Percentiles rank a stretch among this genome's conserved stretches.
Conservation (phyloP, 75 land plant genomes). For the Selaginella moellendorffii region DNA sequence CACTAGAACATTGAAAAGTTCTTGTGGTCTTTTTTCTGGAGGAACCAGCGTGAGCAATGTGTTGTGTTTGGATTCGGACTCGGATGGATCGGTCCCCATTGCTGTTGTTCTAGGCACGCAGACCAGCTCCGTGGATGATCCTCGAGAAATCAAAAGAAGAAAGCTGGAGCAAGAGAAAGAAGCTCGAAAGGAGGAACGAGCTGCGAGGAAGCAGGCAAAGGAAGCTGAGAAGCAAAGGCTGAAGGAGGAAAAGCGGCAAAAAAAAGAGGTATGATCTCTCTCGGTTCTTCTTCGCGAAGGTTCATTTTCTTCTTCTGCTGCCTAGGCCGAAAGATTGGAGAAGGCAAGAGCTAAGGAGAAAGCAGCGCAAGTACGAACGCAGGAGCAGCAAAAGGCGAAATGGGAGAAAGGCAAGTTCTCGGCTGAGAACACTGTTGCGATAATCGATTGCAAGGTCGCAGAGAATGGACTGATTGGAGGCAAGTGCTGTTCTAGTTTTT, state of each 20-base stretch:
- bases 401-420: slow-evolving; percentile 99
- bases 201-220: slow-evolving; percentile 28
- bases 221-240: slow-evolving; percentile 42
- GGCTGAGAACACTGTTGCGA: slow-evolving; percentile 47
- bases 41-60: slow-evolving; percentile 25
- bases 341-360: slow-evolving; percentile 63
- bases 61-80: slow-evolving; percentile 52
- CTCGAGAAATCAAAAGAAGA: slow-evolving; percentile 11
- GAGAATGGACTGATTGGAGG: slow-evolving; percentile 76
- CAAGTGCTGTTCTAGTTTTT: slow-evolving; percentile 8
- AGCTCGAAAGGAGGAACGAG: slow-evolving; percentile 23
- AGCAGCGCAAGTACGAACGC: slow-evolving; percentile 45
- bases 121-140: slow-evolving; percentile 11
- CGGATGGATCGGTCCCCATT: slow-evolving; percentile 19
- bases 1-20: background rate
- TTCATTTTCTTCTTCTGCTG: background rate
- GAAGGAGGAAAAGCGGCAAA: slow-evolving; percentile 55
- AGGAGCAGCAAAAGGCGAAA: slow-evolving; percentile 54
- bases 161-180: slow-evolving; percentile 18
- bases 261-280: slow-evolving; percentile 39
- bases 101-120: background rate
- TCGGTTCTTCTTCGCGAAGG: background rate
- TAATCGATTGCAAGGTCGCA: slow-evolving; percentile 67
- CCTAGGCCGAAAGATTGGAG: slow-evolving; percentile 62
- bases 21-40: slow-evolving; percentile 3